Base-by-base conservation (phyloP, 306 rosid species). In the Quercus ilex region DNA sequence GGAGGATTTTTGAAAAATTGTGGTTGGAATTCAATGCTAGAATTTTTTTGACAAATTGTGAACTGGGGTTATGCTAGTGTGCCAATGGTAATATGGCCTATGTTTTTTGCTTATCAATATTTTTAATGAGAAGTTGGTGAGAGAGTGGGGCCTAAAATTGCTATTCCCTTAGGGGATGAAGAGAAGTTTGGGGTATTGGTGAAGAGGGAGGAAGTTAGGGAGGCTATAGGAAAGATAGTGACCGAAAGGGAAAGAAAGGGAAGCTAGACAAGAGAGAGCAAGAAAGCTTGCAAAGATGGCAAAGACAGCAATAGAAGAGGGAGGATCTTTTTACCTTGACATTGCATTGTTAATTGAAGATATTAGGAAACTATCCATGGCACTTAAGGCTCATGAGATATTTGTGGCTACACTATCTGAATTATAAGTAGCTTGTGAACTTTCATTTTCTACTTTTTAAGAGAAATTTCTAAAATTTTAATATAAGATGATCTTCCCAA, bases 11-110 rank as follows among this genome's bases (percentile, higher is more conserved):
- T 92, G 31, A 90, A 91, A 3, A 94, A 92, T 6, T 88, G 91
- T 59, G 97, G 97, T 4, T 90, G 97, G 94, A 92, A 92, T 26
- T 92, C 97, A 0, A 88, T 87, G 2, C 67, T 85, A 0, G 91
- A 90, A 23, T 23, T 23, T 23, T 23, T 23, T 23, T 23, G 23
- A 23, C 23, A 23, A 23, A 23, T 23, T 23, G 23, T 23, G 23
- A 23, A 23, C 23, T 23, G 83, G 41, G 52, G 88, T 56, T 41
- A 75, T 41, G 83, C 79, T 1, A 92, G 92, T 0, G 59, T 90
- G 23, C 97, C 97, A 11, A 57, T 92, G 87, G 33, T 85, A 3
- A 88, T 92, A 0, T 90, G 92, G 97, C 92, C 97, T 1, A 31
- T 88, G 9, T 38, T 38, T 41, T 92, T 92, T 68, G 83, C 75